Conservation (phyloP, 345 rosid species). For the Murraya paniculata region DNA sequence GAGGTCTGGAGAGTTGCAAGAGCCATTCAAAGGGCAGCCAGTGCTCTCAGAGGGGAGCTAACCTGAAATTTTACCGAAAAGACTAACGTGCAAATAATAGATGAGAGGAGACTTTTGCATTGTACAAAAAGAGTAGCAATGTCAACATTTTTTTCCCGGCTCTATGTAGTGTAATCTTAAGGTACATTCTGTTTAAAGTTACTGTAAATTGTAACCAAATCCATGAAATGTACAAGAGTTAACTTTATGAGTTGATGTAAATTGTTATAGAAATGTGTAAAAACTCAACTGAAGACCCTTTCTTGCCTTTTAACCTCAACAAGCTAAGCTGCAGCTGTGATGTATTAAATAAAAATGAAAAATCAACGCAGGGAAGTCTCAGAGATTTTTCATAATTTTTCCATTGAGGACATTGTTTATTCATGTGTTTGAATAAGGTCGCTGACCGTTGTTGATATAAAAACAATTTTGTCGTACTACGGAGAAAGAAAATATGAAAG, state of each 20-base stretch:
- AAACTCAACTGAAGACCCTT: not conserved
- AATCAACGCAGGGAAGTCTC: too few species aligned
- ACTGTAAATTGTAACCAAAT: not conserved
- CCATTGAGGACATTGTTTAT: too few species aligned
- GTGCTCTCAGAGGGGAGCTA: slow-evolving; percentile 63
- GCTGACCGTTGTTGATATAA: too few species aligned
- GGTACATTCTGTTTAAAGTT: not conserved
- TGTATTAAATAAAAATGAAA: not conserved
- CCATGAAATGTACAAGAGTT: too few species aligned
- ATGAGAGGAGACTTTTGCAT: not conserved
- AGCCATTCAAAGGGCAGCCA: slow-evolving; percentile 77
- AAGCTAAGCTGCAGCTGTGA: not conserved
- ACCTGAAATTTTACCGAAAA: slow-evolving; percentile 17
- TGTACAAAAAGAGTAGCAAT: not conserved
- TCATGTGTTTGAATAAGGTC: too few species aligned
- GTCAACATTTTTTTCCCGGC: not conserved
- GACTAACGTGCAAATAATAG: not conserved
- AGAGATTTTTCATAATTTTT: too few species aligned
- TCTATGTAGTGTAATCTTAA: not conserved
- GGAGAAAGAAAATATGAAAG: too few species aligned
- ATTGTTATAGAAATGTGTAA: not conserved
- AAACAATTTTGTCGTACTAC: too few species aligned
- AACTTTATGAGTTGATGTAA: not conserved
- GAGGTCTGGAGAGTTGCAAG: slow-evolving; percentile 93
- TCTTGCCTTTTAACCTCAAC: not conserved